Evolutionary conservation across 1,284 basidiomycete genomes (phyloP), one percentile per base, ranked within the genome.

Genomic region (Inonotus obliquus): DNA sequence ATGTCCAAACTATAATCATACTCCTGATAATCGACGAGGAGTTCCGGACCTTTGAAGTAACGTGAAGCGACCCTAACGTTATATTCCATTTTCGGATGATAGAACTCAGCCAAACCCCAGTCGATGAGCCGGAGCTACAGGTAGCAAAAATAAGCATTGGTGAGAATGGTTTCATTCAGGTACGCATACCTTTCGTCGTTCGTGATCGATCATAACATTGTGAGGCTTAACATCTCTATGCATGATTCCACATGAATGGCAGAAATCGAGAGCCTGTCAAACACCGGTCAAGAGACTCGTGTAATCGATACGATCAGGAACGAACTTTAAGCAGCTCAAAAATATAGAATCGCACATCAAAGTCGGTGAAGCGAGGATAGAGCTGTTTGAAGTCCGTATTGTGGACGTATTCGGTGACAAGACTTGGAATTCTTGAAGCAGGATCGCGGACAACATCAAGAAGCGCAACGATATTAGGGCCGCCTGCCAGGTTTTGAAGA

Each of bases 91-190:
- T 85, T 83, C 2, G 92, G 91, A 69, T 93, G 92, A 73, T 95
- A 96, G 75, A 95, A 96, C 72, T 96, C 93, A 54, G 93, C 93
- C 32, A 96, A 76, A 60, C 93, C 93, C 93, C 93, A 96, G 76
- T 96, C 93, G 68, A 95, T 95, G 62, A 95, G 75, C 25, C 92
- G 83, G 55, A 94, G 76, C 86, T 90, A 19, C 19, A 67, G 13
- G 65, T 37, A 64, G 55, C 54, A 45, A n/a, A 51, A 60, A 38
- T 53, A 55, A 53, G 29, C 14, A 6, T 2, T 14, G 17, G 38
- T 41, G 1, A 11, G 17, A 21, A 29, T 32, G 32, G 59, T 41
- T 10, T 11, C 27, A 32, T 54, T 49, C n/a, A 41, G 29, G 39
- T 7, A 17, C 29, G 13, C 65, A 63, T 69, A 90, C 88, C 79